Conservation (phyloP, 805 yeast genomes). For the Kuraishia capsulata region DNA sequence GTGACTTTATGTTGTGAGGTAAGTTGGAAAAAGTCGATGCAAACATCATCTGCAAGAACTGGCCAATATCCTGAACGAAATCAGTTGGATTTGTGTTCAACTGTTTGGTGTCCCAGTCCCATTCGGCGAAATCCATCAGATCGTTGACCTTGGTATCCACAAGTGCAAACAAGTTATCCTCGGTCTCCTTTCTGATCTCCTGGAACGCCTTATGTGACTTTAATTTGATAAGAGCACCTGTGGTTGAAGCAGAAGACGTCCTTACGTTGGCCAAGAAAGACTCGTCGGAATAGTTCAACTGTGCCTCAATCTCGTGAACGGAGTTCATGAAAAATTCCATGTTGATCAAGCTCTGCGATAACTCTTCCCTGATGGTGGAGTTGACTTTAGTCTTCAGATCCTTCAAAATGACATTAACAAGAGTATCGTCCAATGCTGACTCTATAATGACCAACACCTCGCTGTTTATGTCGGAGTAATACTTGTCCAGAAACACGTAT, state of each 20-base stretch:
- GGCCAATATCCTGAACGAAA: conserved; percentile 75
- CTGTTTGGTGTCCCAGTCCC: conserved; percentile 63
- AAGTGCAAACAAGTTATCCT: conserved; percentile 69
- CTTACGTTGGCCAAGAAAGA: conserved; percentile 25
- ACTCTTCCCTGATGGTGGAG: conserved; percentile 77
- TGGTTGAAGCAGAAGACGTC: conserved; percentile 17
- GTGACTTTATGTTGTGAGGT: conserved; percentile 67
- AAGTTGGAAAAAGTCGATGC: conserved; percentile 75
- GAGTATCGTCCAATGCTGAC: conserved; percentile 56
- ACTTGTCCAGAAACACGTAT: conserved; percentile 53
- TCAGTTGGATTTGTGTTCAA: conserved; percentile 56
- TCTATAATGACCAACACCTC: conserved; percentile 52
- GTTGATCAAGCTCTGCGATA: conserved; percentile 82
- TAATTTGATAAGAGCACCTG: conserved; percentile 24
- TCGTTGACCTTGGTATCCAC: conserved; percentile 75
- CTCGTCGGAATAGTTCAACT: conserved; percentile 21
- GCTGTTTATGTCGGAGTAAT: conserved; percentile 54
- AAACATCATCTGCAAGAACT: conserved; percentile 77
- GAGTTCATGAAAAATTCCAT: conserved; percentile 80
- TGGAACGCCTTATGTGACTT: conserved; percentile 38
- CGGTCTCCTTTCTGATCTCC: conserved; percentile 60
- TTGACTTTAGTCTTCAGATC: conserved; percentile 53
- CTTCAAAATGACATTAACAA: conserved; percentile 56
- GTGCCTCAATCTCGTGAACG: conserved; percentile 54
- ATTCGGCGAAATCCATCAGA: conserved; percentile 75